A percentile compares a stretch with the other conserved stretches of the same genome.
Conservation (phyloP, 1,284 basidiomycete genomes). For the Sporisorium reilianum region DNA sequence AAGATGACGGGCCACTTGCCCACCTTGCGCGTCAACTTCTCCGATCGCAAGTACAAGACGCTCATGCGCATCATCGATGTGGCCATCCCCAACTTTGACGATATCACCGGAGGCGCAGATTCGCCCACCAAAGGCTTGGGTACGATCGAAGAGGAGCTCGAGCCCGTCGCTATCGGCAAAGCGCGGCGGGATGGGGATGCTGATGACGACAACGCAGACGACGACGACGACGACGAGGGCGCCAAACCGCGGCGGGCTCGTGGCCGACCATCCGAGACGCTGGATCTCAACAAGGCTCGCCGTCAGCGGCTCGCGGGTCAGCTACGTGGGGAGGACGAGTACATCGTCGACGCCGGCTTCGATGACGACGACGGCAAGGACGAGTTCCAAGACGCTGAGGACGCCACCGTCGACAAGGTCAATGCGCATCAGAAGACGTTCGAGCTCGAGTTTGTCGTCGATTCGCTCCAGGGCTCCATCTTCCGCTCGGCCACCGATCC, state of each 20-base stretch:
- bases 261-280: conserved; percentile 35
- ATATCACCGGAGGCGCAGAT: conserved; percentile 67
- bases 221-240: conserved; percentile 19
- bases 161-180: conserved; percentile 28
- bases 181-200: conserved; percentile 10
- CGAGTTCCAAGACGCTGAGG: conserved; percentile 62
- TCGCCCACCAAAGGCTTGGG: conserved; percentile 35
- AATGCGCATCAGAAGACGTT: conserved; percentile 83
- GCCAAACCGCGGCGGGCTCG: conserved; percentile 23
- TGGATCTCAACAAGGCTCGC: conserved; percentile 59
- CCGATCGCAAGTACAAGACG: conserved; percentile 94
- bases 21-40: conserved; percentile 89
- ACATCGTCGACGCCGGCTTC: conserved; percentile 55
- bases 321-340: conserved; percentile 60
- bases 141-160: conserved; percentile 46
- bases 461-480: conserved; percentile 84
- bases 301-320: conserved; percentile 59
- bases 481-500: conserved; percentile 75
- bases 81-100: conserved; percentile 85
- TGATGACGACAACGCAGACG: conserved; percentile 14
- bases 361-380: conserved; percentile 60
- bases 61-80: conserved; percentile 94
- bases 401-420: conserved; percentile 59
- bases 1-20: conserved; percentile 93
- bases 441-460: conserved; percentile 90